phyloP scores from a whole-genome alignment of 179 eudicot species.

The Heliamphora ciliata region DNA sequence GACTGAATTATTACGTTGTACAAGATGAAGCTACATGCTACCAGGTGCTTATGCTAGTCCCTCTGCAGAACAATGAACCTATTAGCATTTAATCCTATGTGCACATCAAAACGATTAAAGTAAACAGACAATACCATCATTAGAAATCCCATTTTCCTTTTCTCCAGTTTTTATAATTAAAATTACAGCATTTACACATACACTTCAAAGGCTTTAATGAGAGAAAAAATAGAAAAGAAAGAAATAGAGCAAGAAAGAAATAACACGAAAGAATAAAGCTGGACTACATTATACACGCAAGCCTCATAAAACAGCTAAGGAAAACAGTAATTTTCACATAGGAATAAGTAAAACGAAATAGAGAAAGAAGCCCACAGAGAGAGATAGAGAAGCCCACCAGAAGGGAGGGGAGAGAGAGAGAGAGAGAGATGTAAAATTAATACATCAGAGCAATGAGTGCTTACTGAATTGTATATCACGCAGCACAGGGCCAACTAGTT shows the following conservation, averaged over 20 bases:
- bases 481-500: slow-evolving; percentile 60
- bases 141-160: not conserved
- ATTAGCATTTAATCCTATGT: not conserved
- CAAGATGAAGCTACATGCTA: not conserved
- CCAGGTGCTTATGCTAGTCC: not conserved
- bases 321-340: not conserved
- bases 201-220: not conserved
- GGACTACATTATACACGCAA: not conserved
- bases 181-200: not conserved
- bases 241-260: not conserved
- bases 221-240: not conserved
- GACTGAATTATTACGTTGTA: not conserved
- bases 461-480: slow-evolving; percentile 81
- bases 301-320: not conserved
- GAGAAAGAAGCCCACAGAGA: not conserved
- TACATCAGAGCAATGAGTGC: slow-evolving; percentile 16
- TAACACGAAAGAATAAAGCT: not conserved
- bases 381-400: not conserved
- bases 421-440: slow-evolving; percentile 6
- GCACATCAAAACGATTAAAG: not conserved
- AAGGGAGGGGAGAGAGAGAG: not conserved
- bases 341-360: not conserved
- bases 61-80: not conserved
- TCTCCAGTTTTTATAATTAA: not conserved
- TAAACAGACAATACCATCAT: not conserved